Percentiles rank a stretch among this genome's conserved stretches.
Evolutionary conservation across 2,329 filamentous ascomycete genomes (phyloP).

Genomic region (Aureobasidium sp.): DNA sequence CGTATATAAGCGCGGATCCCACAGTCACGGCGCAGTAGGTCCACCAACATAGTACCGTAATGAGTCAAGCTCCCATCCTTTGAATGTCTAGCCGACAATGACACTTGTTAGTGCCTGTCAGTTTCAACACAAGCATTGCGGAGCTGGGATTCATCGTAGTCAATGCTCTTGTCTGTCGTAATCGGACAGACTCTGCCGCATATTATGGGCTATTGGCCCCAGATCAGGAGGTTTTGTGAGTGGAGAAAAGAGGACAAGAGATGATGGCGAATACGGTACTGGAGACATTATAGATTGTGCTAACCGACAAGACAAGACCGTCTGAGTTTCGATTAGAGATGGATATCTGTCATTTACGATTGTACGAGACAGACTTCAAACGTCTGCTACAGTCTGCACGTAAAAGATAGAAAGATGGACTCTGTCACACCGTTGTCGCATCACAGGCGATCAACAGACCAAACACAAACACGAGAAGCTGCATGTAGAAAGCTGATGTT

Average conservation of each 20-base stretch:
- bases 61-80: not conserved
- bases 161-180: not conserved
- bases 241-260: not conserved
- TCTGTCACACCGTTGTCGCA: constrained; percentile 7
- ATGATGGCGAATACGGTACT: not conserved
- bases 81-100: not conserved
- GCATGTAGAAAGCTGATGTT: not conserved
- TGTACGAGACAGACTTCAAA: not conserved
- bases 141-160: not conserved
- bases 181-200: not conserved
- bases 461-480: constrained; percentile 22
- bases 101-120: not conserved
- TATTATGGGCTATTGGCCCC: not conserved
- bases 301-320: not conserved
- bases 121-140: constrained; percentile 5
- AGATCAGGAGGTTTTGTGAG: not conserved
- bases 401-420: not conserved
- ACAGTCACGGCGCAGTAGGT: not conserved
- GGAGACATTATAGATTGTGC: not conserved
- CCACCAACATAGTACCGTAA: not conserved
- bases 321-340: not conserved
- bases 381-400: not conserved
- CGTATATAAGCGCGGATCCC: constrained; percentile 1
- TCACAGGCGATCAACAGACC: constrained; percentile 21
- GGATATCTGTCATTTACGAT: not conserved